Evolutionary conservation across 768 basidiomycete genomes (phyloP), one percentile per base, ranked within the genome.

Genomic region (Lactarius trivialis): DNA sequence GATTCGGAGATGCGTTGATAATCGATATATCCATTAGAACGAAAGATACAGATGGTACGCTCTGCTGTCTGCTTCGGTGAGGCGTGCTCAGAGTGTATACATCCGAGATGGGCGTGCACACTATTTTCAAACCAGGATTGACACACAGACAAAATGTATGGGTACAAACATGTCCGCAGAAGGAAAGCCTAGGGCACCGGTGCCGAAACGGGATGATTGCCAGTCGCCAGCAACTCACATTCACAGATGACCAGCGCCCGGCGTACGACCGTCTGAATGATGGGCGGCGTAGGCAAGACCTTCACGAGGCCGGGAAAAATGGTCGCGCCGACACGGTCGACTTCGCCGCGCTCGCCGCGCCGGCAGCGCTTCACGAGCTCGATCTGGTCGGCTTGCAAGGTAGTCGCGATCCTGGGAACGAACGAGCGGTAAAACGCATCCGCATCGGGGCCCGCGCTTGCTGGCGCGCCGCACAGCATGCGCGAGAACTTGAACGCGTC

Each of bases 291-390:
- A 63, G 76, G 78, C 2, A 82, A 81, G 15, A 93, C 84, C 73
- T 93, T 93, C 56, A 92, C 91, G 30, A 93, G 77, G 2, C 91
- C 92, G 3, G 91, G 91, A 71, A 93, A 93, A 65, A 93, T 83
- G 0, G 90, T 91, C 4, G 89, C 85, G 14, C 91, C 92, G 4
- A 93, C 90, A 14, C 81, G 76, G 68, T 92, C 90, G 2, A 75
- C 69, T 54, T 92, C 87, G 9, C 88, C 86, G 36, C 79, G 72
- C 71, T 93, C 92, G 65, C 84, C 87, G 68, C 78, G 85, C 68
- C 86, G 70, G 74, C 92, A 94, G 32, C 91, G 77, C 71, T 91
- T 90, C 53, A 92, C 84, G 49, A 93, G 82, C 71, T 94, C 92
- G 59, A 93, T 86, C 72, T 92, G 88, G 37, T 82, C 75, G 6